Base-by-base conservation (phyloP, 768 basidiomycete species). In the Chalciporus sphaerocephalus region DNA sequence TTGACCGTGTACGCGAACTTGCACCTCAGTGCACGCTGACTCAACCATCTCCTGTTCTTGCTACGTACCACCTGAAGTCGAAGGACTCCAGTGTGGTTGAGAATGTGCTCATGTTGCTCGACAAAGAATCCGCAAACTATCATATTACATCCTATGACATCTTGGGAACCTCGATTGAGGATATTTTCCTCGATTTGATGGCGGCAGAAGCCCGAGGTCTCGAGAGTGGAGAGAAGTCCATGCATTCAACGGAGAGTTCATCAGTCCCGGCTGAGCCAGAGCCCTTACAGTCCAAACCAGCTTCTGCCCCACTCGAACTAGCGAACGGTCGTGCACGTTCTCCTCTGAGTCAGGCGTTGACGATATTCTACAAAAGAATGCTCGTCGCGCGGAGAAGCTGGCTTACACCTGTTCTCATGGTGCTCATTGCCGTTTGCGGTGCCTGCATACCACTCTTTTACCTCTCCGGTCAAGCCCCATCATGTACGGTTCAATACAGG, bases 131-230 rank as follows among this genome's bases (percentile, higher is more conserved):
- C 28, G 53, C 44, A 7, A 48, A 52, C 0, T 68, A 71, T 34
- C 47, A 59, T 8, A 68, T 87, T 28, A 56, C 56, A 0, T 79
- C 78, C 0, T 86, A 83, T 55, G 83, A 88, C 44, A 72, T 88
- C 18, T 64, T 85, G 17, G 82, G 85, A 9, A 83, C 87, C 1
- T 79, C 85, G 7, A 83, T 92, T 32, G 88, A 92, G 61, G 85
- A 89, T 46, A 85, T 92, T 36, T 91, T 92, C 68, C 72, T 92
- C 16, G 73, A 76, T 32, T 64, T 92, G 15, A 87, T 89, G 85
- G 63, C 64, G 38, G 68, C 73, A 4, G 57, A 61, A 42, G 36
- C 15, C 22, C 46, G n/a, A 27, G 21, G 12, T 1, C 44, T 33
- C 13, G 66, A 74, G 21, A 64, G 70, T 12, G 51, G 48, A 3